Conservation (phyloP, 73 alveolate species). For the Vitrella brassicaformis region DNA sequence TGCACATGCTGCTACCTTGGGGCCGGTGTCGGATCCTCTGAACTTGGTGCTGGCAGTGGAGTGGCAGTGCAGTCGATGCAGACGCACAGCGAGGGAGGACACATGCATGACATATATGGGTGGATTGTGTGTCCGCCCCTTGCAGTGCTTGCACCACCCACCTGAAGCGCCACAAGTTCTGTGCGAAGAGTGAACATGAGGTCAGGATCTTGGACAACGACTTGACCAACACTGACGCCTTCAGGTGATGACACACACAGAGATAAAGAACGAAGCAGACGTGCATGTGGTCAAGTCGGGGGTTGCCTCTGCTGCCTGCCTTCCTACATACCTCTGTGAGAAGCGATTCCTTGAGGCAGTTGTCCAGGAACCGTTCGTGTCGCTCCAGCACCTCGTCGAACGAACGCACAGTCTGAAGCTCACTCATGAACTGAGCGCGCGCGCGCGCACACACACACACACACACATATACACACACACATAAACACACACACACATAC, state of each 20-base stretch:
- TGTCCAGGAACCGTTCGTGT: slow-evolving; percentile 79
- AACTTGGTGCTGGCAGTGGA: too few species aligned
- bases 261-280: background rate
- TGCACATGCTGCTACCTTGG: too few species aligned
- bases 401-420: background rate
- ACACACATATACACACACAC: background rate
- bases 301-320: background rate
- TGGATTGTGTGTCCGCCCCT: too few species aligned
- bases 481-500: too few species aligned
- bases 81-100: background rate
- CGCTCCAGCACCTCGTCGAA: slow-evolving; percentile 61
- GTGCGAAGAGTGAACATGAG: background rate
- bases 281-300: background rate
- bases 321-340: slow-evolving; percentile 21
- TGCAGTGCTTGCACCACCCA: too few species aligned
- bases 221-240: background rate
- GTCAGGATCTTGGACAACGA: background rate
- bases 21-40: too few species aligned
- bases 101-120: too few species aligned
- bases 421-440: background rate
- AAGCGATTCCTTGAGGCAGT: slow-evolving; percentile 67
- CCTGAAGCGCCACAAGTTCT: background rate
- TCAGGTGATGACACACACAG: background rate
- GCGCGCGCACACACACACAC: background rate
- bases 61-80: too few species aligned